Conservation (phyloP, 2,329 filamentous ascomycete species). For the Penicillium crustosum region DNA sequence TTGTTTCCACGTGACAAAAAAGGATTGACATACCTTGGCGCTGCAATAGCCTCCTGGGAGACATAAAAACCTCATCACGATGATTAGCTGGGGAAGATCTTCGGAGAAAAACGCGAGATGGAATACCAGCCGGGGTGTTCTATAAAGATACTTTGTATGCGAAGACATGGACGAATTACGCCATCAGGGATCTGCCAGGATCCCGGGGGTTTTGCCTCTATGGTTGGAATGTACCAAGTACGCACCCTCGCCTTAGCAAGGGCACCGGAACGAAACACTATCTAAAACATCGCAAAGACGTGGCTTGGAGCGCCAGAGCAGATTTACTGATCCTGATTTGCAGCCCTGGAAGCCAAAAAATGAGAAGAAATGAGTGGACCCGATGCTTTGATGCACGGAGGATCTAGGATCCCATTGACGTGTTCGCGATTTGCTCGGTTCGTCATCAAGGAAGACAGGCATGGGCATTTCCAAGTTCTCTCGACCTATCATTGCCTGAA, state of each 20-base stretch:
- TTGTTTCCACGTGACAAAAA: not conserved
- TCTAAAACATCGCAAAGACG: not conserved
- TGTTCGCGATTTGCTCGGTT: slow-evolving; percentile 1
- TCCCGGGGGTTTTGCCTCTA: slow-evolving; percentile 11
- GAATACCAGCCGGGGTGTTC: not conserved
- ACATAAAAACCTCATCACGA: slow-evolving; percentile 25
- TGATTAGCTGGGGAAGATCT: not conserved
- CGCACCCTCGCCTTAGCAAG: slow-evolving; percentile 26
- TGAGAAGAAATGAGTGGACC: not conserved
- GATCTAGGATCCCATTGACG: not conserved
- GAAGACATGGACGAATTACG: not conserved
- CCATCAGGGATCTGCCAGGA: slow-evolving; percentile 12
- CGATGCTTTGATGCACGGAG: slow-evolving; percentile 2
- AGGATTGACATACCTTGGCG: slow-evolving; percentile 17
- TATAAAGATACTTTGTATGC: not conserved
- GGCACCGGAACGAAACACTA: slow-evolving; percentile 6
- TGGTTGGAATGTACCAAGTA: slow-evolving; percentile 16
- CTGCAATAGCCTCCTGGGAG: slow-evolving; percentile 24
- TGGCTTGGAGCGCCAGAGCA: not conserved
- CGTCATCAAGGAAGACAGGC: slow-evolving; percentile 15
- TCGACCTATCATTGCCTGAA: slow-evolving; percentile 10
- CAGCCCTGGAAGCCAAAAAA: not conserved
- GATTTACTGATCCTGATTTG: slow-evolving; percentile 2
- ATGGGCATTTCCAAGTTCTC: not conserved
- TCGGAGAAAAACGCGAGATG: not conserved